Conservation (phyloP, 345 rosid species). For the Acer saccharum region DNA sequence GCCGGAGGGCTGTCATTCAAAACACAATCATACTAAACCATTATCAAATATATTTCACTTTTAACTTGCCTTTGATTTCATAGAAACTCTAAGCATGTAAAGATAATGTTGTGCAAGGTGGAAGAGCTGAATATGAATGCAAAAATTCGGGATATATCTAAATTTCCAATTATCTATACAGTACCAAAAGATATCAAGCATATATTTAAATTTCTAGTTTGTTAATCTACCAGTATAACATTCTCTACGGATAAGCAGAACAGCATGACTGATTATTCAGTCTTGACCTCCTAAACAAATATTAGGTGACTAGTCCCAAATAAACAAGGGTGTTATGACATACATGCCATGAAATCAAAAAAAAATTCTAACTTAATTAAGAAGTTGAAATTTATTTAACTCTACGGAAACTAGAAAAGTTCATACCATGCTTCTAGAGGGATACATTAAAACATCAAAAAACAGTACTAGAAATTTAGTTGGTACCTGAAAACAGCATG, state of each 20-base stretch:
- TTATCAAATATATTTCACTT: background rate
- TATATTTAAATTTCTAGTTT: background rate
- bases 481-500: constrained; percentile 96
- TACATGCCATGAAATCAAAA: background rate
- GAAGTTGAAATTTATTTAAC: background rate
- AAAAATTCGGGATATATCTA: background rate
- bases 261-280: background rate
- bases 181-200: background rate
- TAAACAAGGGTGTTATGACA: background rate
- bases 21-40: background rate
- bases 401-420: background rate
- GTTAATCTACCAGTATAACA: background rate
- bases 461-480: background rate
- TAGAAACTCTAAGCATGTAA: background rate
- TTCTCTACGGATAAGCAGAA: no score
- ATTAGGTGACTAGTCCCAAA: background rate
- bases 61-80: background rate
- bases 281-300: background rate
- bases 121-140: background rate
- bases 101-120: background rate
- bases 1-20: constrained; percentile 65
- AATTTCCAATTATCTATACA: background rate
- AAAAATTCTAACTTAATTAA: background rate
- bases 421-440: background rate
- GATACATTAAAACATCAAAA: background rate